Evolutionary conservation across 805 yeast species (phyloP).

Genomic region (Saccharomyces eubayanus): DNA sequence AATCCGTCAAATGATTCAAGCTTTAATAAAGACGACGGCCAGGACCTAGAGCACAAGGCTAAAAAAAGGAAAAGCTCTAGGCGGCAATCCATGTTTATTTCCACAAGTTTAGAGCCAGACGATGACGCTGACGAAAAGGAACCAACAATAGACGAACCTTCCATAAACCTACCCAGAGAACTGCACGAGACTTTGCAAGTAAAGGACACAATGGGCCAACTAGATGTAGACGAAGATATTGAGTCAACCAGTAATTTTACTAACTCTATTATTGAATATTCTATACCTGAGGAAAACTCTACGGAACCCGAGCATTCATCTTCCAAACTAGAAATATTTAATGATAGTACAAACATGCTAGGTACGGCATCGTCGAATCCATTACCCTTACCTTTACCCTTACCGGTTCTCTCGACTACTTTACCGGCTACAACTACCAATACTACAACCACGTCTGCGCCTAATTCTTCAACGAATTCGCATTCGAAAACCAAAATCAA

Average conservation of each 20-base stretch:
- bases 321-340: conserved; percentile 22
- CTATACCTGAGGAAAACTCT: conserved; percentile 27
- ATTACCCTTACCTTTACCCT: neutral
- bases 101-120: conserved; percentile 26
- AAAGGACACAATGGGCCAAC: neutral
- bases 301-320: conserved; percentile 12
- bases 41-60: neutral
- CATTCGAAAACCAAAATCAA: conserved; percentile 20
- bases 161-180: neutral
- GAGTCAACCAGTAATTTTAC: conserved; percentile 17
- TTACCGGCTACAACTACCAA: neutral
- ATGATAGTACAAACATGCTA: conserved; percentile 5
- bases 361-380: neutral
- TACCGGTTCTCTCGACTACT: neutral
- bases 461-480: neutral
- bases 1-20: neutral
- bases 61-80: conserved; percentile 31
- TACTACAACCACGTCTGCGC: neutral
- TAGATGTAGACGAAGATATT: conserved; percentile 1
- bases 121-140: conserved; percentile 5
- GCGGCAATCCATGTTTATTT: conserved; percentile 35
- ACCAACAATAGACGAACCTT: conserved; percentile 1
- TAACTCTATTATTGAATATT: conserved; percentile 26
- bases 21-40: neutral
- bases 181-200: neutral